These are phyloP conservation scores for Xylaria telfairii DNA, from an alignment of 495 filamentous ascomycete genomes.

Conservation along the genomic window DNA sequence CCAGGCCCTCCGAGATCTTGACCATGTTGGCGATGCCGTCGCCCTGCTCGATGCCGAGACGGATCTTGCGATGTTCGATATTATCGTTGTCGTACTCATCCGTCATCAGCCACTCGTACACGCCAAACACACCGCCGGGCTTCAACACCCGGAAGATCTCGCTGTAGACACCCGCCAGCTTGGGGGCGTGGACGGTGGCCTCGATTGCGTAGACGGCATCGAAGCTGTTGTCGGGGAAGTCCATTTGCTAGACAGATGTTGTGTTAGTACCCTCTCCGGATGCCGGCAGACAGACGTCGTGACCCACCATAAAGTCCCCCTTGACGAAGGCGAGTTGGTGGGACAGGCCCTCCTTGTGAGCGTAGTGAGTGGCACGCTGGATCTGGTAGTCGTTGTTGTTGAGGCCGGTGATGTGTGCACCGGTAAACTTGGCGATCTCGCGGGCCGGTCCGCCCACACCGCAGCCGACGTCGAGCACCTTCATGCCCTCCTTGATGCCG, in stretches of 20 bases:
- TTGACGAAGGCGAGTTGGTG: constrained; percentile 88
- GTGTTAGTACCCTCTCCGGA: background rate
- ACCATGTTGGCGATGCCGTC: constrained; percentile 99
- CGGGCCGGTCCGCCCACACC: constrained; percentile 97
- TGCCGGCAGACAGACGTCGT: background rate
- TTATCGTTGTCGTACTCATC: constrained; percentile 92
- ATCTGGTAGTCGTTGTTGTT: constrained; percentile 99
- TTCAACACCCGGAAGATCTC: constrained; percentile 96
- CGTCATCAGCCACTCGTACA: constrained; percentile 99
- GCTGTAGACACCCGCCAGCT: constrained; percentile 90
- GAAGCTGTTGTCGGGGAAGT: constrained; percentile 87
- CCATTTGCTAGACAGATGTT: constrained; percentile 78
- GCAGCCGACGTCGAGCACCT: constrained; percentile 94
- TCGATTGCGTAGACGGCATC: constrained; percentile 98
- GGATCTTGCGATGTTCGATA: constrained; percentile 85
- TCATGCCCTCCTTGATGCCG: constrained; percentile 83
- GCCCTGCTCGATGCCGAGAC: constrained; percentile 94
- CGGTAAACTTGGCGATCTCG: constrained; percentile 95
- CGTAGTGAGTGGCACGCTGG: constrained; percentile 87
- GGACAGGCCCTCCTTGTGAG: constrained; percentile 77
- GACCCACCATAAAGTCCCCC: constrained; percentile 92
- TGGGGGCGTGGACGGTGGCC: constrained; percentile 94
- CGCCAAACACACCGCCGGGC: constrained; percentile 94
- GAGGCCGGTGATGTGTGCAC: constrained; percentile 84
- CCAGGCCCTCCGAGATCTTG: constrained; percentile 78